phyloP scores from a whole-genome alignment of 108 stramenopile genomes.

The Stephanodiscus minutulus region DNA sequence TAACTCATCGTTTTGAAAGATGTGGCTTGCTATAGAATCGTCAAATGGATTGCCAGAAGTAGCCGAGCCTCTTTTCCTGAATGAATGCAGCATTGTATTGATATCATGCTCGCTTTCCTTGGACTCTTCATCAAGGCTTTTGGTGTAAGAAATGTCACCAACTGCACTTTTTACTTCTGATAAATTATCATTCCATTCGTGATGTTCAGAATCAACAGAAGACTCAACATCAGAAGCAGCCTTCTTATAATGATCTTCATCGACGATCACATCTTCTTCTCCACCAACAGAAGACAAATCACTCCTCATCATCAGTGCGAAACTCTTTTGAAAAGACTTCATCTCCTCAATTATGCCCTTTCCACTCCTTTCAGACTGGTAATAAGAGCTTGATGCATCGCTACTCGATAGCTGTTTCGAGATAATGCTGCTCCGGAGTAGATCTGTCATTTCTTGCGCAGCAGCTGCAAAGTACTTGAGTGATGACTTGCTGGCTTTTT shows the following conservation, averaged over 20 bases:
- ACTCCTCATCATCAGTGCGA: neutral
- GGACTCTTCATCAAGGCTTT: constrained; percentile 8
- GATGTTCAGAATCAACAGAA: neutral
- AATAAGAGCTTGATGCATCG: constrained; percentile 17
- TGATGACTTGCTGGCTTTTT: constrained; percentile 12
- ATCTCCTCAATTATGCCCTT: neutral
- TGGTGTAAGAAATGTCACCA: neutral
- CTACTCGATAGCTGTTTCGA: neutral
- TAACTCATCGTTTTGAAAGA: neutral
- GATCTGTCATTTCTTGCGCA: constrained; percentile 23
- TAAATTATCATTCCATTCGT: neutral
- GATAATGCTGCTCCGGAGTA: constrained; percentile 15
- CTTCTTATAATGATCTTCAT: neutral
- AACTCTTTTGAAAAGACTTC: constrained; percentile 7
- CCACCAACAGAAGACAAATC: constrained; percentile 12
- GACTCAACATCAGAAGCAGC: neutral
- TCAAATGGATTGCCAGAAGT: neutral
- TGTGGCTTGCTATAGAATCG: constrained; percentile 3
- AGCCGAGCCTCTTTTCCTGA: constrained; percentile 8
- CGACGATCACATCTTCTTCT: neutral
- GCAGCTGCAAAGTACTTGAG: constrained; percentile 10
- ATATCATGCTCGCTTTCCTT: constrained; percentile 16
- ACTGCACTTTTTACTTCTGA: neutral
- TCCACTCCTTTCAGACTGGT: constrained; percentile 10
- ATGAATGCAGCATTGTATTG: neutral